Percentiles rank a stretch among this genome's conserved stretches.
Conservation (phyloP, 306 rosid genomes). For the Vicia sativa region DNA sequence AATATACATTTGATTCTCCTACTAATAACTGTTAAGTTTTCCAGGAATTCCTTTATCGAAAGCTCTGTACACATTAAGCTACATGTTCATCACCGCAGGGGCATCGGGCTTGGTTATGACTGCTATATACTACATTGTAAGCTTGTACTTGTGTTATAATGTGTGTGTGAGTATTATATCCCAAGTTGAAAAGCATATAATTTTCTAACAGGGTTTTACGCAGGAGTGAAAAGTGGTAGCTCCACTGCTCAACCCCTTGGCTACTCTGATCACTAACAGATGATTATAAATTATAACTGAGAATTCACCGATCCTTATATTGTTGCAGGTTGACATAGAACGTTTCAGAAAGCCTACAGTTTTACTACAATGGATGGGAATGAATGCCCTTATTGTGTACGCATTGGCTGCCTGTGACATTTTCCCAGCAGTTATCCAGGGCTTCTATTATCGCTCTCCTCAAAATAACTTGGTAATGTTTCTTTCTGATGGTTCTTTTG, state of each 20-base stretch:
- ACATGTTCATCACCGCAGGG: conserved; percentile 71
- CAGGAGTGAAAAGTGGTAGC: neutral
- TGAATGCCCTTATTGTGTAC: conserved; percentile 75
- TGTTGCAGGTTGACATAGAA: conserved; percentile 64
- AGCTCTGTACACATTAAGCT: conserved; percentile 78
- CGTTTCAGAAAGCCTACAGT: conserved; percentile 56
- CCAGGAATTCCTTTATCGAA: conserved; percentile 79
- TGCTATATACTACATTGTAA: conserved; percentile 62
- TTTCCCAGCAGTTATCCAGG: conserved; percentile 69
- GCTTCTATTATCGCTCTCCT: conserved; percentile 76
- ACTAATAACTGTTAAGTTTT: conserved; percentile 37
- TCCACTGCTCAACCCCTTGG: neutral
- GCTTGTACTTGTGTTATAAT: conserved; percentile 33
- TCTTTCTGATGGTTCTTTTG: conserved; percentile 21
- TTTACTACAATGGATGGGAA: conserved; percentile 76
- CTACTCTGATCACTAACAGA: conserved; percentile 12
- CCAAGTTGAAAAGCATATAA: neutral
- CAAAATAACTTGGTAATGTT: conserved; percentile 69
- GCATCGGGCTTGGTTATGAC: conserved; percentile 72
- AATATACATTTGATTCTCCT: conserved; percentile 21
- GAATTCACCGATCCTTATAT: conserved; percentile 32
- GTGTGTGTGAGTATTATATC: conserved; percentile 4
- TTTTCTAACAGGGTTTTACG: neutral
- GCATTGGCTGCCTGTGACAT: conserved; percentile 77
- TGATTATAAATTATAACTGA: conserved; percentile 31